These are phyloP conservation scores for Gossypium lobatum DNA, from an alignment of 441 rosid species.

Conservation along the genomic window DNA sequence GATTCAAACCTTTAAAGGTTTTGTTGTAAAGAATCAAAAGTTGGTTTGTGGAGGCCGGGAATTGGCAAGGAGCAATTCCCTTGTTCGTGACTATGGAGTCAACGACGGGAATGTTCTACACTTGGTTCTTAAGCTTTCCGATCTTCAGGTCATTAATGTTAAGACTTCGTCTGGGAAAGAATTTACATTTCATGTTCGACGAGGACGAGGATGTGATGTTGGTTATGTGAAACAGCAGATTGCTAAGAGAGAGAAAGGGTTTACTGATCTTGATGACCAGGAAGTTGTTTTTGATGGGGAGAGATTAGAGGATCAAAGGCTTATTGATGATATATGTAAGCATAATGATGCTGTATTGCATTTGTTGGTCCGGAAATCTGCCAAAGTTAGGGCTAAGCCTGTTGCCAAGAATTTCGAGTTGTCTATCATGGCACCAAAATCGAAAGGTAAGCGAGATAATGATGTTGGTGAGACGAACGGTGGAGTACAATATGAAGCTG, in stretches of 20 bases:
- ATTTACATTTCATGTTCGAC: constrained; percentile 51
- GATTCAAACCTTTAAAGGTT: constrained; percentile 63
- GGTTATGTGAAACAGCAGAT: constrained; percentile 71
- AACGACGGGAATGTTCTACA: constrained; percentile 66
- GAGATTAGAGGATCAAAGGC: constrained; percentile 58
- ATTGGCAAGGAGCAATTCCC: constrained; percentile 59
- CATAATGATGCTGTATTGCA: constrained; percentile 50
- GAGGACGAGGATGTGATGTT: constrained; percentile 64
- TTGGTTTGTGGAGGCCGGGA: constrained; percentile 77
- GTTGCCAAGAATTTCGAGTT: constrained; percentile 64
- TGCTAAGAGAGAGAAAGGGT: constrained; percentile 43
- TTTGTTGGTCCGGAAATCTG: constrained; percentile 55
- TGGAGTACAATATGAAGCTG: constrained; percentile 25
- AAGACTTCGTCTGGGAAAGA: constrained; percentile 54
- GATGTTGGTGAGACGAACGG: constrained; percentile 17
- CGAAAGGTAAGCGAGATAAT: constrained; percentile 18
- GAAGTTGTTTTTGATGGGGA: constrained; percentile 70
- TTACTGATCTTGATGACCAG: constrained; percentile 51
- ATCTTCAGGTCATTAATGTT: constrained; percentile 67
- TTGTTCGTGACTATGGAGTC: constrained; percentile 73
- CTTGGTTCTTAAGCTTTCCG: constrained; percentile 70
- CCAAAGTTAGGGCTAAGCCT: constrained; percentile 54
- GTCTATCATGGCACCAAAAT: constrained; percentile 48
- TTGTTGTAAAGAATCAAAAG: constrained; percentile 68
- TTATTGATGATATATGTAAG: constrained; percentile 55